phyloP scores from a whole-genome alignment of 1,284 basidiomycete species.

The Ganoderma resinaceum region DNA sequence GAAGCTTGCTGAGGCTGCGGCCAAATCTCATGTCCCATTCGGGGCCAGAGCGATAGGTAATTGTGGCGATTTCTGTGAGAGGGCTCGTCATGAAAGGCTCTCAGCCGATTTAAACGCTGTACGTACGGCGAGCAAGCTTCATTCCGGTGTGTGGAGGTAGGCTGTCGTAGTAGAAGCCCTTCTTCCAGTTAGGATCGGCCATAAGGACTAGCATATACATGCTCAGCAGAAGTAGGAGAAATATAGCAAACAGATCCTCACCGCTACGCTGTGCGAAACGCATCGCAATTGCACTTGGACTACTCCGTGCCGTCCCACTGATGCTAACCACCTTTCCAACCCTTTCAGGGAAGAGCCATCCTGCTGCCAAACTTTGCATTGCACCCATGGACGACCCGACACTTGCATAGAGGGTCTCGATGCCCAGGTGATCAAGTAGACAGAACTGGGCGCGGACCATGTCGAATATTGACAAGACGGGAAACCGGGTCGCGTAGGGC shows the following conservation, averaged over 20 bases:
- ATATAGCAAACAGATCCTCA: conserved; percentile 46
- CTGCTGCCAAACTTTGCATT: conserved; percentile 97
- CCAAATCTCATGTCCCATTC: conserved; percentile 99
- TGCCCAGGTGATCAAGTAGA: conserved; percentile 86
- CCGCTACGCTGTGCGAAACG: conserved; percentile 95
- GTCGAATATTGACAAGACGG: conserved; percentile 93
- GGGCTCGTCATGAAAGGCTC: conserved; percentile 9
- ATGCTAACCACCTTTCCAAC: conserved; percentile 93
- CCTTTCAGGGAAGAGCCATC: conserved; percentile 90
- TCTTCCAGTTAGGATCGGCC: conserved; percentile 99
- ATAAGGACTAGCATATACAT: conserved; percentile 79
- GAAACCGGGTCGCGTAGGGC: conserved; percentile 91
- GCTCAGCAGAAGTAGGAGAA: conserved; percentile 17
- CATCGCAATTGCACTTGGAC: conserved; percentile 93
- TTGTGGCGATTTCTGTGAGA: conserved; percentile 91
- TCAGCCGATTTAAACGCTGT: not conserved
- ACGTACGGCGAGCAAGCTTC: conserved; percentile 96
- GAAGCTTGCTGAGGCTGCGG: conserved; percentile 65
- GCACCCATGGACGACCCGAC: conserved; percentile 97
- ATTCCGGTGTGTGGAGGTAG: conserved; percentile 96
- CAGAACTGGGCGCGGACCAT: conserved; percentile 95
- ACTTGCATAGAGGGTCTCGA: conserved; percentile 89
- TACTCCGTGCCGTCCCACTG: conserved; percentile 92
- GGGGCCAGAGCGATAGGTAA: conserved; percentile 98
- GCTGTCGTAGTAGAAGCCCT: conserved; percentile 97